These are phyloP conservation scores for Borealophlyctis nickersoniae DNA, from an alignment of 192 early-diverging fungal species.

Conservation along the genomic window DNA sequence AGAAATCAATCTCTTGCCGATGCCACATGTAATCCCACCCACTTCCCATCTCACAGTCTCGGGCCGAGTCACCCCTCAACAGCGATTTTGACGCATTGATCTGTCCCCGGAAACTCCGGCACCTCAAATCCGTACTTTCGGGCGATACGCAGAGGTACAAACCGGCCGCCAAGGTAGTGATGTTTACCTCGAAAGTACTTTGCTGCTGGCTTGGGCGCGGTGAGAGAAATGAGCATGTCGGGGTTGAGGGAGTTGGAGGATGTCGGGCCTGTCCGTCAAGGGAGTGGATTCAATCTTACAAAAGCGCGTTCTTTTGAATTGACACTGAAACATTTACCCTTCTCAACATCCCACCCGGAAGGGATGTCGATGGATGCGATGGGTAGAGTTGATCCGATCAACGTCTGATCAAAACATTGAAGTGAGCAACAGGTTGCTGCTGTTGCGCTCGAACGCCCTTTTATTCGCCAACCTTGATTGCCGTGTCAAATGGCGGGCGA, in stretches of 20 bases:
- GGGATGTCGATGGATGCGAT: conserved; percentile 88
- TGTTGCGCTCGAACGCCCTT: not conserved
- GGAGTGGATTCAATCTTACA: not conserved
- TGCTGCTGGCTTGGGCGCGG: conserved; percentile 83
- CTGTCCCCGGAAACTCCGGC: conserved; percentile 67
- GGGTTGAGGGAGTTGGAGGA: conserved; percentile 51
- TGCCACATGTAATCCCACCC: no score
- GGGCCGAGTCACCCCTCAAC: no score
- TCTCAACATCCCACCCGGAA: conserved; percentile 91
- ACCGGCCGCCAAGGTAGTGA: conserved; percentile 81
- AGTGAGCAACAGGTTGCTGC: not conserved
- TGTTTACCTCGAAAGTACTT: conserved; percentile 63
- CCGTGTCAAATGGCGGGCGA: conserved; percentile 68
- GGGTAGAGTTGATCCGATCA: conserved; percentile 26
- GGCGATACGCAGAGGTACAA: conserved; percentile 74
- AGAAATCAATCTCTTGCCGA: no score
- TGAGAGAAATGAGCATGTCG: conserved; percentile 84
- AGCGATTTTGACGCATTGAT: conserved; percentile 49
- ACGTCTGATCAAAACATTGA: not conserved
- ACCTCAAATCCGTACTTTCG: conserved; percentile 62
- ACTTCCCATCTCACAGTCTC: no score
- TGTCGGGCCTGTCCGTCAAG: not conserved
- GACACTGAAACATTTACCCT: conserved; percentile 57
- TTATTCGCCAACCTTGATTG: conserved; percentile 49
- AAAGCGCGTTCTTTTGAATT: not conserved